Base-by-base conservation (phyloP, 1,139 yeast species). In the Casaregolazyma lundiana region DNA sequence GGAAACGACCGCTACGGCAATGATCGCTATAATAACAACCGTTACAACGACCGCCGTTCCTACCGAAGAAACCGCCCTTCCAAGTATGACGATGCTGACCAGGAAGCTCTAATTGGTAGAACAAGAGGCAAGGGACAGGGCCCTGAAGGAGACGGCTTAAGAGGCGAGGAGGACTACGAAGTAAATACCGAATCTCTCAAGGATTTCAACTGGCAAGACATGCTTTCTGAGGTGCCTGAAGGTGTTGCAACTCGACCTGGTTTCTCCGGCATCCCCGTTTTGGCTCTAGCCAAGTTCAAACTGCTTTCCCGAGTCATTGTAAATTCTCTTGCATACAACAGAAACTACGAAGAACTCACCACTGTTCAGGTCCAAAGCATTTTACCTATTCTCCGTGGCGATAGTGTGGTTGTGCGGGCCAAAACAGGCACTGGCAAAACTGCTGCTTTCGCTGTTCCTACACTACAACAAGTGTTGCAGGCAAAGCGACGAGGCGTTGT, bases 341-440 rank as follows among this genome's bases (percentile, higher is more conserved):
- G 68, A 41, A 57, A 59, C 35, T 67, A 63, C 50, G 45, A 69
- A 64, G 38, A 74, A 40, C 53, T 89, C 57, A 87, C 97, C 0
- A 80, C 86, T 1, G 96, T 88, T 16, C 97, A 89, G 65, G 81
- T 82, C 47, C 73, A 76, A 56, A 76, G 95, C 4, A 70, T 89
- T 42, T 69, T 78, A 46, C 94, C 94, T 6, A 77, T 84, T 50
- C 68, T 87, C 47, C 62, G 73, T 18, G 67, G 70, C 35, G 74
- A 77, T 34, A 65, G 94, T 53, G 71, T 88, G 47, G 89, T 89
- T 20, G 92, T 87, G 32, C 76, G 95, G 56, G 97, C 97, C 30
- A 87, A 87, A 63, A 90, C 97, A 4, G 97, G 97, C 61, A 89
- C 97, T 1, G 97, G 97, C 60, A 90, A 90, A 65, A 90, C 97